phyloP scores from a whole-genome alignment of 2,329 filamentous ascomycete genomes.

The Didymellaceae sp. region DNA sequence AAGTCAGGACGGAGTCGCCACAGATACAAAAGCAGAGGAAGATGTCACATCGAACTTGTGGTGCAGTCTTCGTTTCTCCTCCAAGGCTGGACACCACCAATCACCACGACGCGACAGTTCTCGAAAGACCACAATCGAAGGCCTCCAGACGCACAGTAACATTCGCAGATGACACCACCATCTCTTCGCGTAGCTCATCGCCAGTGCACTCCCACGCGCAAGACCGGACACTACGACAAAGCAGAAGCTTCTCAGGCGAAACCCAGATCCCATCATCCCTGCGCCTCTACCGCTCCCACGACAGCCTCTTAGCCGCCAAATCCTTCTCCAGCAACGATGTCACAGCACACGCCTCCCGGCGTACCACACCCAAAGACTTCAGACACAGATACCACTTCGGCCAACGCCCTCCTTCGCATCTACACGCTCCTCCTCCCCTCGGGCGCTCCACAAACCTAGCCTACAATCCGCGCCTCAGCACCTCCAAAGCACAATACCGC shows the following conservation, averaged over 20 bases:
- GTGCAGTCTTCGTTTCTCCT: background rate
- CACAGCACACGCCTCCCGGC: background rate
- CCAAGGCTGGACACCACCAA: background rate
- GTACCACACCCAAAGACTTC: slow-evolving; percentile 19
- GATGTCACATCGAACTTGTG: background rate
- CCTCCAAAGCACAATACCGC: slow-evolving; percentile 6
- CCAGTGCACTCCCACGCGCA: background rate
- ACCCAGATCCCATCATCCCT: slow-evolving; percentile 5
- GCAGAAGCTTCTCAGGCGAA: background rate
- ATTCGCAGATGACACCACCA: slow-evolving; percentile 4
- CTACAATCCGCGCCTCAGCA: slow-evolving; percentile 11
- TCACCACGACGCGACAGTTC: background rate
- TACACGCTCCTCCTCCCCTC: background rate
- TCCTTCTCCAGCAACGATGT: background rate
- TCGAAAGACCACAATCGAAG: slow-evolving; percentile 5
- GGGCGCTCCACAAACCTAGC: background rate
- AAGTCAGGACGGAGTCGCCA: background rate
- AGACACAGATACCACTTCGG: slow-evolving; percentile 19
- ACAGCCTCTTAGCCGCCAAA: background rate
- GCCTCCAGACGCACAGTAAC: background rate
- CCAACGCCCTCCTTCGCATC: slow-evolving; percentile 8
- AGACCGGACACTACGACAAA: background rate
- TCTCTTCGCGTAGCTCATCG: slow-evolving; percentile 10
- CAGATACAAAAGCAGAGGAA: background rate
- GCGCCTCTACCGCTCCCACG: slow-evolving; percentile 7